Conservation (phyloP, 345 rosid genomes). For the Eucalyptus sideroxylon region DNA sequence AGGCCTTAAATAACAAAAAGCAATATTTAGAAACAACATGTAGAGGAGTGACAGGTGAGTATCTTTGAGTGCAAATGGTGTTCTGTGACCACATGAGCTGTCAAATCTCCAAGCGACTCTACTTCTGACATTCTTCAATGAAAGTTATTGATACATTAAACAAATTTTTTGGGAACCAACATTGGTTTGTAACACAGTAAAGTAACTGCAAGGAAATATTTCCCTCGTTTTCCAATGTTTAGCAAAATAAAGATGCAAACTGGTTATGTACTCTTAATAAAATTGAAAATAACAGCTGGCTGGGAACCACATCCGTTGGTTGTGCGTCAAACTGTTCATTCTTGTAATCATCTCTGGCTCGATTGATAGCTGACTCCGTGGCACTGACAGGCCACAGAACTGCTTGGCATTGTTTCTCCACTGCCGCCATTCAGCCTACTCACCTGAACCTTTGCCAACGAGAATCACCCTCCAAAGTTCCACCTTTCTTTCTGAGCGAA, state of each 20-base stretch:
- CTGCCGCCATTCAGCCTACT: not conserved
- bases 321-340: not conserved
- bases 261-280: not conserved
- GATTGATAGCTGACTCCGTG: not conserved
- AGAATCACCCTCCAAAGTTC: not conserved
- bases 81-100: not conserved
- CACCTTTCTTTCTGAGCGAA: not conserved
- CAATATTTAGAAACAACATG: not conserved
- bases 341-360: not conserved
- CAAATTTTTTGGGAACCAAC: not conserved
- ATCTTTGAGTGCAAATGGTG: not conserved
- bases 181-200: not conserved
- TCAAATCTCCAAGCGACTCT: not conserved
- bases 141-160: not conserved
- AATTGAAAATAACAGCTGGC: not conserved
- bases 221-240: not conserved
- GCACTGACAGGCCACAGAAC: not conserved
- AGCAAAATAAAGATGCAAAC: not conserved
- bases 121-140: not conserved
- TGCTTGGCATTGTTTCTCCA: not conserved
- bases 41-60: not conserved
- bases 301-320: not conserved
- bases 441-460: not conserved
- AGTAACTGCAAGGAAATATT: not conserved
- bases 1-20: not conserved